Evolutionary conservation across 768 basidiomycete genomes (phyloP), one percentile per base, ranked within the genome.

Genomic region (Tubosaeta brunneosetosa): DNA sequence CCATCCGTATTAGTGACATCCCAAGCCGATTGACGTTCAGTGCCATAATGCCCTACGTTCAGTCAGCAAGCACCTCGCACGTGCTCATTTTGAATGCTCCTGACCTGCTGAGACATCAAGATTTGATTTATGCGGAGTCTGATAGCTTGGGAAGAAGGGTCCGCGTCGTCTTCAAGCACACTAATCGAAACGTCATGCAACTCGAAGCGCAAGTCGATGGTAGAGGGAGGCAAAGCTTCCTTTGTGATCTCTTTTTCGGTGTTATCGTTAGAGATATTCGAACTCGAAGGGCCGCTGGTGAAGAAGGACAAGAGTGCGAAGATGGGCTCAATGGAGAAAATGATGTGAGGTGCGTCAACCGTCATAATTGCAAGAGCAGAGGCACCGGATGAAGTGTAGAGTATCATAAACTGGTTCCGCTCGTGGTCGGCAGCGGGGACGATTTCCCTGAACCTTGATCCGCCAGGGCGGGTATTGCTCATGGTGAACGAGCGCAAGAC

Each of bases 1-100:
- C 91, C 94, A 99, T 98, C 27, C 80, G 79, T 54, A 85, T 82
- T 29, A 99, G 76, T 3, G 93, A 97, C 95, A 99, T 98, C 19
- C 97, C 97, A 9, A 97, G 77, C 29, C 79, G 80, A 49, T 78
- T 83, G 31, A 97, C 74, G 33, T 81, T 92, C 50, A 98, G 72
- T 2, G 94, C 90, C 55, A 91, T 66, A 33, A 92, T 81, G 7
- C 85, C 85, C 91, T 97, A 29, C 12, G 2, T 9, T 32, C n/a
- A n/a, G 16, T 65, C 46, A 65, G 54, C 22, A 55, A 65, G 54
- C 22, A 55, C 32, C 27, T 34, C 31, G 36, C 32, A 11, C 3
- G 16, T 33, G 33, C 57, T 42, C 34, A 22, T 32, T 41, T 31
- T n/a, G 43, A 37, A 29, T 2, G 4, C 49, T n/a, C 57, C 76